Evolutionary conservation across 257 asterid species (phyloP).

Genomic region (Penstemon barbatus): DNA sequence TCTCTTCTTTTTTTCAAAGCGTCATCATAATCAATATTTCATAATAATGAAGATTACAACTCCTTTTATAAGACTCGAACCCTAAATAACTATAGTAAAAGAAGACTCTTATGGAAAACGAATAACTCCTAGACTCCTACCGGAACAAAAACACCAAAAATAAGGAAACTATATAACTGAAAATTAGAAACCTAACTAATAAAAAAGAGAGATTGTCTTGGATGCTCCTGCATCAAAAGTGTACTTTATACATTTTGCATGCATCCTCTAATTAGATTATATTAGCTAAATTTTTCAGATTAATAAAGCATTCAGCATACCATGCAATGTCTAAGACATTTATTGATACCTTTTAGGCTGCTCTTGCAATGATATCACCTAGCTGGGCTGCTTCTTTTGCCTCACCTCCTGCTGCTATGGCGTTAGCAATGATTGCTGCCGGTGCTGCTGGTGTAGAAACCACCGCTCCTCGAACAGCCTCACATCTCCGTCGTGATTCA

Average conservation of each 20-base stretch:
- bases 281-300: conserved; percentile 10
- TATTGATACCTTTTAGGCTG: conserved; percentile 59
- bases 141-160: no score
- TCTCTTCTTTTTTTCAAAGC: no score
- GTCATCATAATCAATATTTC: no score
- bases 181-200: no score
- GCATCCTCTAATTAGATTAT: conserved; percentile 5
- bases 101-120: no score
- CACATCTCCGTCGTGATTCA: conserved; percentile 90
- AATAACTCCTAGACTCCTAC: no score
- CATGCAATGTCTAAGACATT: conserved; percentile 30
- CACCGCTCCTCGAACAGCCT: conserved; percentile 53
- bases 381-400: conserved; percentile 99
- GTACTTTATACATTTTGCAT: conserved; percentile 8
- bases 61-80: no score
- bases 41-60: no score
- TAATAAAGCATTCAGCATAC: conserved; percentile 23
- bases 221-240: background rate
- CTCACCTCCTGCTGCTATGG: conserved; percentile 99
- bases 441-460: conserved; percentile 98
- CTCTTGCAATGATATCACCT: conserved; percentile 93
- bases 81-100: no score
- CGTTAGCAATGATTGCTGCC: conserved; percentile 97
- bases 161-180: no score
- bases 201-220: no score